phyloP scores from a whole-genome alignment of 768 basidiomycete species.

The Lactarius sp. region DNA sequence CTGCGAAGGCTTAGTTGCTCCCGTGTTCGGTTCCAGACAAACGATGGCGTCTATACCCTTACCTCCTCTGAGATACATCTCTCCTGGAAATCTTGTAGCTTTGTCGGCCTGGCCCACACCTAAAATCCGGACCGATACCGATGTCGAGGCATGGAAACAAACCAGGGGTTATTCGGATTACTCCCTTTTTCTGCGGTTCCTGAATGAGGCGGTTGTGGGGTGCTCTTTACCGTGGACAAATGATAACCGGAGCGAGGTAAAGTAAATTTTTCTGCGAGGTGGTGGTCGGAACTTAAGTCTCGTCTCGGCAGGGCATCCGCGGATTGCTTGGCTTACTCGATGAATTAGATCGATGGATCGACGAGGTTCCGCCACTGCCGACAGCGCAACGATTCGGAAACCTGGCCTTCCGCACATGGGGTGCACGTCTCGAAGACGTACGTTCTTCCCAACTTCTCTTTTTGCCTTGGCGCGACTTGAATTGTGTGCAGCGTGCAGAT shows the following conservation, averaged over 20 bases:
- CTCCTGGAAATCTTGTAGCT: slow-evolving; percentile 6
- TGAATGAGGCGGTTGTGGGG: slow-evolving; percentile 76
- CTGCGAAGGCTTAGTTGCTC: not conserved
- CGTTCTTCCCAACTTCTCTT: slow-evolving; percentile 18
- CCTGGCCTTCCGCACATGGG: slow-evolving; percentile 85
- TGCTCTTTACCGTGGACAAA: slow-evolving; percentile 43
- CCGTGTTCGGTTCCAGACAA: not conserved
- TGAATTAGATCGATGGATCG: slow-evolving; percentile 66
- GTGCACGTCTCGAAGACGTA: slow-evolving; percentile 72
- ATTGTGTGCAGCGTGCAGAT: slow-evolving; percentile 45
- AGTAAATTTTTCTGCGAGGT: not conserved
- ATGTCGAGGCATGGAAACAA: slow-evolving; percentile 66
- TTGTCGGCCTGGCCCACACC: slow-evolving; percentile 36
- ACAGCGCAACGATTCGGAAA: slow-evolving; percentile 89
- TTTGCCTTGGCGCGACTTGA: slow-evolving; percentile 2
- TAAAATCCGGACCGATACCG: slow-evolving; percentile 67
- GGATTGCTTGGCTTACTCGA: slow-evolving; percentile 54
- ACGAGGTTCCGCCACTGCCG: slow-evolving; percentile 68
- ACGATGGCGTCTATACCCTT: slow-evolving; percentile 18
- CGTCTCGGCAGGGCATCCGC: slow-evolving; percentile 41
- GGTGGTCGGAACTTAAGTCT: slow-evolving; percentile 9
- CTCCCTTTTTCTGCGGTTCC: slow-evolving; percentile 64
- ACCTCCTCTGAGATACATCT: slow-evolving; percentile 17
- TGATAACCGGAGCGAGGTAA: slow-evolving; percentile 29
- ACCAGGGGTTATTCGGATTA: slow-evolving; percentile 73